These are phyloP conservation scores for Fraxinus albicans DNA, from an alignment of 305 asterid genomes.

Conservation along the genomic window DNA sequence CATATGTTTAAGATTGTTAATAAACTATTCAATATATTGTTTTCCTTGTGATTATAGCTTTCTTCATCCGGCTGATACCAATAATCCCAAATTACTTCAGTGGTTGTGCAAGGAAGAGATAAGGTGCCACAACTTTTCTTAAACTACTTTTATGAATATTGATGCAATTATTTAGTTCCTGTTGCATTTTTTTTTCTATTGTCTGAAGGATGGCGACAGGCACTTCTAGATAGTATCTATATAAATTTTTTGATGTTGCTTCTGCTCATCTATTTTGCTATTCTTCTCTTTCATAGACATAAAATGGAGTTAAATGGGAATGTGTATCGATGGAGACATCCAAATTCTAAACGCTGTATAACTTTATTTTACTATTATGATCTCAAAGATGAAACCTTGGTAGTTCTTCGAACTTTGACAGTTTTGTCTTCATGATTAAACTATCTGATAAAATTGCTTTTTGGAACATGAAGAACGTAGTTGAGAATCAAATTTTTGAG, in stretches of 20 bases:
- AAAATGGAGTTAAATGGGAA: not conserved
- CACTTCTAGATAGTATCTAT: not conserved
- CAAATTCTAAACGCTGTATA: not conserved
- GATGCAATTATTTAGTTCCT: slow-evolving; percentile 2
- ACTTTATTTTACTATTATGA: not conserved
- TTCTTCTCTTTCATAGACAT: not conserved
- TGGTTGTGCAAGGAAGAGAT: slow-evolving; percentile 96
- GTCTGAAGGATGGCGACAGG: not conserved
- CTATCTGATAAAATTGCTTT: not conserved
- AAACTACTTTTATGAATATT: slow-evolving; percentile 1
- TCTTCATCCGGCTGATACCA: slow-evolving; percentile 89
- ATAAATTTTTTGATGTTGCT: not conserved
- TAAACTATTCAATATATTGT: slow-evolving; percentile 19
- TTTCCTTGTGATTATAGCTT: slow-evolving; percentile 48
- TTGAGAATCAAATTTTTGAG: not conserved
- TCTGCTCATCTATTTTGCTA: not conserved
- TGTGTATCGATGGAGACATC: not conserved
- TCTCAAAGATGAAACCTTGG: not conserved
- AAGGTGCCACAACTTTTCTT: slow-evolving; percentile 49
- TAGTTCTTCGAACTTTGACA: slow-evolving; percentile 2
- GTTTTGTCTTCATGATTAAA: not conserved
- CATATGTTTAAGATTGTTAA: slow-evolving; percentile 12
- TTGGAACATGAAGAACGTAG: not conserved
- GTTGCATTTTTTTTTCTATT: not conserved
- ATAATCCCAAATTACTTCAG: slow-evolving; percentile 64